phyloP scores from a whole-genome alignment of 2,329 filamentous ascomycete genomes.

The Clonostachys sp. region DNA sequence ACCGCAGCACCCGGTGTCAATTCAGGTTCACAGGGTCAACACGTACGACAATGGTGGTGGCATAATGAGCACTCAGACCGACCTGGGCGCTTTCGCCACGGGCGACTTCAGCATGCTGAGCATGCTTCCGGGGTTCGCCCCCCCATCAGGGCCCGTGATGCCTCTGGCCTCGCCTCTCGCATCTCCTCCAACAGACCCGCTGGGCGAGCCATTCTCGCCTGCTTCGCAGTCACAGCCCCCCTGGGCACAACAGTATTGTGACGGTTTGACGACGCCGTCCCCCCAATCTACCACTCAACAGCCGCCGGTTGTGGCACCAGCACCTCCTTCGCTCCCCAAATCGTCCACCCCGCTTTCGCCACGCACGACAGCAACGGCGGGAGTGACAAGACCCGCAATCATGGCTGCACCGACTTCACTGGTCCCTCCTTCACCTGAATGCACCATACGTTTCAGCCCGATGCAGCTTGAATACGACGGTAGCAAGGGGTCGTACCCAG shows the following conservation, averaged over 20 bases:
- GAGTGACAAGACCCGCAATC: neutral
- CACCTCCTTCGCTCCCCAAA: neutral
- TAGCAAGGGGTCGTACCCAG: constrained; percentile 32
- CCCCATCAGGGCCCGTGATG: constrained; percentile 12
- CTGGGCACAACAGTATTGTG: constrained; percentile 25
- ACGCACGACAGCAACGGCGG: neutral
- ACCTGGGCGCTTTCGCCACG: constrained; percentile 33
- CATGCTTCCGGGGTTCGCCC: constrained; percentile 39
- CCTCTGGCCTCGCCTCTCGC: constrained; percentile 24
- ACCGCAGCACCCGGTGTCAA: constrained; percentile 15
- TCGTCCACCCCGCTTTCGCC: neutral
- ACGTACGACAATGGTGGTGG: constrained; percentile 39
- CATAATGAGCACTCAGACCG: constrained; percentile 31
- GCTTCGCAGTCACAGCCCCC: constrained; percentile 22
- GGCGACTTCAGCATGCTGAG: constrained; percentile 36
- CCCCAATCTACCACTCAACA: constrained; percentile 6
- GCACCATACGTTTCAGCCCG: constrained; percentile 44
- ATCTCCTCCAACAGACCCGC: constrained; percentile 6
- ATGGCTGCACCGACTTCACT: neutral
- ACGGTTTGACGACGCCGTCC: constrained; percentile 12
- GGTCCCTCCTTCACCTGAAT: constrained; percentile 10
- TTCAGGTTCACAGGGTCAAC: constrained; percentile 51
- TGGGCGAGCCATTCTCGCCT: constrained; percentile 22
- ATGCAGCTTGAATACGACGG: constrained; percentile 43
- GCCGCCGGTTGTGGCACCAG: neutral